phyloP scores from a whole-genome alignment of 345 rosid species.

The Microcos paniculata region DNA sequence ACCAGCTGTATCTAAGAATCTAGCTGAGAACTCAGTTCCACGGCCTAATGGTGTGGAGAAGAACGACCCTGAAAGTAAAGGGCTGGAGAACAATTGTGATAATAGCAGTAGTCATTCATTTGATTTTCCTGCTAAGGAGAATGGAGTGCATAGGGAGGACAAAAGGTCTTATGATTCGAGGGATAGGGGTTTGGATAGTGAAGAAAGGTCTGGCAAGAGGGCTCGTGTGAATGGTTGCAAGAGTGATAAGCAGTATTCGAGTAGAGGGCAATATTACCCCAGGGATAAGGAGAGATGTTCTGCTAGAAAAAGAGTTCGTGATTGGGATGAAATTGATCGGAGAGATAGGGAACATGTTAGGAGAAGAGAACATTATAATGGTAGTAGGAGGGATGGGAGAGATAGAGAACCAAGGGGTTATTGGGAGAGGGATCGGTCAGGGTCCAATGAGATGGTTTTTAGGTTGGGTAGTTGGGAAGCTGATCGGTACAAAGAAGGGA shows the following conservation, averaged over 20 bases:
- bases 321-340: constrained; percentile 56
- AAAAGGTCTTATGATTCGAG: constrained; percentile 23
- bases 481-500: constrained; percentile 52
- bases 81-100: constrained; percentile 17
- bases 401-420: constrained; percentile 75
- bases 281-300: constrained; percentile 55
- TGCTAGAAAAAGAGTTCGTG: constrained; percentile 60
- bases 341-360: constrained; percentile 56
- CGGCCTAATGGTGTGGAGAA: constrained; percentile 23
- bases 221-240: constrained; percentile 37
- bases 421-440: constrained; percentile 90
- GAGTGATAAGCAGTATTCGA: constrained; percentile 33
- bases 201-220: constrained; percentile 53
- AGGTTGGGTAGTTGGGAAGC: constrained; percentile 84
- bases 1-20: constrained; percentile 18
- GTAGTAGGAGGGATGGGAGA: constrained; percentile 53
- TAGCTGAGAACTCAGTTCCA: constrained; percentile 18
- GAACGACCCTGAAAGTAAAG: constrained; percentile 18
- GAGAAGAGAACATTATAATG: constrained; percentile 52
- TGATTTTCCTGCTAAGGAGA: constrained; percentile 23
- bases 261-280: constrained; percentile 41
- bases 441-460: constrained; percentile 72
- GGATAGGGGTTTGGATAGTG: constrained; percentile 35
- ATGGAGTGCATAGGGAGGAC: constrained; percentile 31
- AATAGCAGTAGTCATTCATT: constrained; percentile 7